Conservation (phyloP, 2,329 filamentous ascomycete species). For the Escovopsis sp. region DNA sequence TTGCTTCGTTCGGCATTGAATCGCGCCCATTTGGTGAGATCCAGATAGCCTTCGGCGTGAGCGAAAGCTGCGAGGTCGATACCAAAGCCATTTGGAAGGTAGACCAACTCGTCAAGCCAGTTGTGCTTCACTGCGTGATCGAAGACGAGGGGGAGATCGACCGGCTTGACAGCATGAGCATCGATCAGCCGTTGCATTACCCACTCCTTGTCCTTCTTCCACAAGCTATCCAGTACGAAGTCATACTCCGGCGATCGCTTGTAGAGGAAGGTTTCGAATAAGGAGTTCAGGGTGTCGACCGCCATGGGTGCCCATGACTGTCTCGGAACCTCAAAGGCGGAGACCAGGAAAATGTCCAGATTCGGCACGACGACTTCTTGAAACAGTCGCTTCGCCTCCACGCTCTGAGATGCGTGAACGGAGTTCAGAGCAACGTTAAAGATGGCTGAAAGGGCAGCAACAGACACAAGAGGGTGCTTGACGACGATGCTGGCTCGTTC, state of each 20-base stretch:
- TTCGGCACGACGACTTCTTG: conserved; percentile 57
- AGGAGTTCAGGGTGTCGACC: conserved; percentile 57
- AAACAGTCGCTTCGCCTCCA: conserved; percentile 50
- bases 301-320: conserved; percentile 60
- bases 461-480: conserved; percentile 76
- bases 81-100: conserved; percentile 68
- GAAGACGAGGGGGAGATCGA: conserved; percentile 28
- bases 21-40: conserved; percentile 68
- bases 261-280: conserved; percentile 72
- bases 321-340: conserved; percentile 61
- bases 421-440: conserved; percentile 51
- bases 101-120: conserved; percentile 73
- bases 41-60: conserved; percentile 65
- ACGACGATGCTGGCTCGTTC: conserved; percentile 47
- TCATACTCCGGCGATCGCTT: conserved; percentile 66
- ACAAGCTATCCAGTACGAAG: conserved; percentile 82
- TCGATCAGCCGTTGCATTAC: conserved; percentile 68
- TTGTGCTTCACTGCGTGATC: conserved; percentile 62
- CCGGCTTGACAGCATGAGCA: conserved; percentile 63
- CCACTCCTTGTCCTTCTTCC: conserved; percentile 82
- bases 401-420: conserved; percentile 44
- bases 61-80: conserved; percentile 77
- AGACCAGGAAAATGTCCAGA: conserved; percentile 64
- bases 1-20: conserved; percentile 51
- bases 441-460: conserved; percentile 62